Conservation (phyloP, 2,329 filamentous ascomycete genomes). For the Ophiocordyceps unilateralis region DNA sequence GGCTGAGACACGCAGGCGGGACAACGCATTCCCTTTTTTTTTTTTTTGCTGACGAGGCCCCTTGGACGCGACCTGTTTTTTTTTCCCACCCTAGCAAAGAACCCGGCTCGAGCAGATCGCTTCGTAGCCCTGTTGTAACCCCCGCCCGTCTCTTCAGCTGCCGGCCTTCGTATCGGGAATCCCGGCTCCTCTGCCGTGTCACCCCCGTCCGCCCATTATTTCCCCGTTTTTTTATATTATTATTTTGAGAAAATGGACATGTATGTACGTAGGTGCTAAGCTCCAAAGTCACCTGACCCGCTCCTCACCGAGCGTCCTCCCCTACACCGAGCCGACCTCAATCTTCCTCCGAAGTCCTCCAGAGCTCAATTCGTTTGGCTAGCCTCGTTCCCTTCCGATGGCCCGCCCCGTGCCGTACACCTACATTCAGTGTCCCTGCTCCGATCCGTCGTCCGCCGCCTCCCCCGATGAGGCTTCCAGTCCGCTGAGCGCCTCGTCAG, state of each 20-base stretch:
- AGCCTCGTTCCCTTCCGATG: constrained; percentile 16
- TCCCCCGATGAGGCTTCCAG: constrained; percentile 2
- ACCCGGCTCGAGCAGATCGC: too few relatives aligned
- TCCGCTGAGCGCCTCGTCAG: constrained; percentile 33
- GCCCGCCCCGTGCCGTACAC: constrained; percentile 40
- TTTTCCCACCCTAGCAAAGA: background rate
- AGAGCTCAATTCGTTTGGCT: background rate
- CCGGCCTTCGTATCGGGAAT: too few relatives aligned
- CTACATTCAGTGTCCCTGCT: constrained; percentile 51
- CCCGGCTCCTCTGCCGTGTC: too few relatives aligned
- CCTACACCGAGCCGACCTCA: background rate
- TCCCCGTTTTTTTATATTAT: background rate
- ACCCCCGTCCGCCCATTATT: background rate
- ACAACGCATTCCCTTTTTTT: background rate
- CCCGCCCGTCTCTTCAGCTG: too few relatives aligned
- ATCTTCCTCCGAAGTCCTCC: background rate
- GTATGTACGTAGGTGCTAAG: too few relatives aligned
- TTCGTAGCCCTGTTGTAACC: too few relatives aligned
- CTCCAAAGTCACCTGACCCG: background rate
- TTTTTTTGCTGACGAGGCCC: background rate
- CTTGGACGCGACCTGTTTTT: too few relatives aligned
- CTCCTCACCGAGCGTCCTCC: background rate
- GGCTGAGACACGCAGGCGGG: background rate
- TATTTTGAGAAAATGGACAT: background rate
- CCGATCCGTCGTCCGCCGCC: constrained; percentile 22